These are phyloP conservation scores for Davidsoniella eucalypti DNA, from an alignment of 2,329 filamentous ascomycete genomes.

Conservation along the genomic window DNA sequence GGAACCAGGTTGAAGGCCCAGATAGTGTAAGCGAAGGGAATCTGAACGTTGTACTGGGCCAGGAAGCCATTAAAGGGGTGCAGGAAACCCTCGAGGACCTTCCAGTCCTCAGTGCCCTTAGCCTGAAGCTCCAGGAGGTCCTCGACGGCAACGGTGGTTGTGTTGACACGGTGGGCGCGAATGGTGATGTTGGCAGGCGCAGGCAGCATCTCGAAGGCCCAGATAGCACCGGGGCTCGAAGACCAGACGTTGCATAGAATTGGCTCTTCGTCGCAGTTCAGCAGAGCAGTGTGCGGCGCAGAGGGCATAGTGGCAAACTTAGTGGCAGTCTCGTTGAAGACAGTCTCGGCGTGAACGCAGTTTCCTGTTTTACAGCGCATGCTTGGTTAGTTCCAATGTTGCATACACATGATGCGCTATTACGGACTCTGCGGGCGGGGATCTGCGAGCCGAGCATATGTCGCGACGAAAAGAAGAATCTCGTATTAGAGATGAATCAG, in stretches of 20 bases:
- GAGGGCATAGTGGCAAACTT: slow-evolving; percentile 44
- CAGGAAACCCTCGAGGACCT: slow-evolving; percentile 45
- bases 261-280: slow-evolving; percentile 61
- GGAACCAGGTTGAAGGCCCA: slow-evolving; percentile 51
- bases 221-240: slow-evolving; percentile 45
- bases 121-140: slow-evolving; percentile 44
- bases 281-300: slow-evolving; percentile 47
- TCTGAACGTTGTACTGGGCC: slow-evolving; percentile 42
- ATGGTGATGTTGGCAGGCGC: slow-evolving; percentile 46
- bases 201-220: slow-evolving; percentile 52
- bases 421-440: background rate
- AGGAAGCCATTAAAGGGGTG: slow-evolving; percentile 59
- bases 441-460: background rate
- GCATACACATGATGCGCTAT: no score
- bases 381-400: slow-evolving; percentile 13
- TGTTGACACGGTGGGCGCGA: slow-evolving; percentile 50
- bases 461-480: background rate
- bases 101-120: slow-evolving; percentile 31
- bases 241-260: slow-evolving; percentile 64
- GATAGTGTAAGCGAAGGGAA: slow-evolving; percentile 50
- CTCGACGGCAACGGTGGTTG: slow-evolving; percentile 48
- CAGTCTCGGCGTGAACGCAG: slow-evolving; percentile 46
- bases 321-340: slow-evolving; percentile 48
- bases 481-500: background rate
- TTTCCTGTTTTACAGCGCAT: slow-evolving; percentile 29